Evolutionary conservation across 2,329 filamentous ascomycete species (phyloP).

Genomic region (Calonectria multiphialidica): DNA sequence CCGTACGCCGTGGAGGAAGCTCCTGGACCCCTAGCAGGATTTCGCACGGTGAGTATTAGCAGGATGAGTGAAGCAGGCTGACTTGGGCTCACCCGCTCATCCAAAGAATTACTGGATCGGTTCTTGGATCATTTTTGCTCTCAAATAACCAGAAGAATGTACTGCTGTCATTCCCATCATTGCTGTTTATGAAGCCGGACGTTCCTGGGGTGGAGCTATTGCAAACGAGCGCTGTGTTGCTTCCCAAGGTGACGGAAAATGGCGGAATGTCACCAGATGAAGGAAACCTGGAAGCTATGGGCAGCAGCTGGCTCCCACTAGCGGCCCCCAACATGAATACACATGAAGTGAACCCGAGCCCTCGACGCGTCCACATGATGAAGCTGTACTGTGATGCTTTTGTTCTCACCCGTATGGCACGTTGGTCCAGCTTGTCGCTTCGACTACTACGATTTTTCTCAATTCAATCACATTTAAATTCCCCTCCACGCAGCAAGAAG

Average conservation of each 20-base stretch:
- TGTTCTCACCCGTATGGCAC: no score
- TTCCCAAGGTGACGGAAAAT: neutral
- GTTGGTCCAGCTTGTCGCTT: no score
- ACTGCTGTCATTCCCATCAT: neutral
- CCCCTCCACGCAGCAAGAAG: no score
- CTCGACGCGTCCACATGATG: neutral
- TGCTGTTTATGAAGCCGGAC: neutral
- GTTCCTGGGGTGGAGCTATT: neutral
- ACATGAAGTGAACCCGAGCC: neutral
- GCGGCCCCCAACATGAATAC: neutral
- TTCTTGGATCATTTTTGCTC: neutral
- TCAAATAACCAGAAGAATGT: neutral
- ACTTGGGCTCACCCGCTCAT: neutral
- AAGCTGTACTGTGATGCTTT: no score
- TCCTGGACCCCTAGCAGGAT: conserved; percentile 4
- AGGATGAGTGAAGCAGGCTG: no score
- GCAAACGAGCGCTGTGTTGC: neutral
- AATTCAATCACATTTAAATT: no score
- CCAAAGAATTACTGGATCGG: neutral
- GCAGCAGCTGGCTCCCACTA: neutral
- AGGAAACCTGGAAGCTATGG: neutral
- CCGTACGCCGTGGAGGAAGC: conserved; percentile 14
- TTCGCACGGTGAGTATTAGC: neutral
- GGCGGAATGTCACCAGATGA: neutral
- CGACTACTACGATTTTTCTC: no score